phyloP scores from a whole-genome alignment of 176 grass and related monocot genomes.

The Dendrocalamus sinicus region DNA sequence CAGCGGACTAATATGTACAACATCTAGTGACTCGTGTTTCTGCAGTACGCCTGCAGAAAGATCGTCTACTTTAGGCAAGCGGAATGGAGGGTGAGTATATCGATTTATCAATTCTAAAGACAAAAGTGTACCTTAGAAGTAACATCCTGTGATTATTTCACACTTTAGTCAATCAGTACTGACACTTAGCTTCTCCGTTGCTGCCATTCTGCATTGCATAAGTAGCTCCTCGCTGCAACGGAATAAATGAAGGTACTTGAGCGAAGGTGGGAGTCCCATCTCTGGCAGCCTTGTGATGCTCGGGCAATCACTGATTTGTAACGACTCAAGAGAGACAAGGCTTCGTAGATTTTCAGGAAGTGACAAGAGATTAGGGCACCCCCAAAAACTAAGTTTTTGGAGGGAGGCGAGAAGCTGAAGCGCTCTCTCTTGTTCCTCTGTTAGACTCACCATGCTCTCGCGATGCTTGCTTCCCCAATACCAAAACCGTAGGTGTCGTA shows the following conservation, averaged over 20 bases:
- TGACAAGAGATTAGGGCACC: background rate
- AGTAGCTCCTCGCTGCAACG: too few species aligned
- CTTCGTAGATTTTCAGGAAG: conserved; percentile 21
- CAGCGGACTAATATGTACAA: too few species aligned
- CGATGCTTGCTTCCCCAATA: background rate
- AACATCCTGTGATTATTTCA: too few species aligned
- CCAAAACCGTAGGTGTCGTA: fast-evolving
- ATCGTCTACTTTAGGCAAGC: too few species aligned
- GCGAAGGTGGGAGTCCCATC: conserved; percentile 18
- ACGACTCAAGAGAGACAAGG: background rate
- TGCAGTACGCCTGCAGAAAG: too few species aligned
- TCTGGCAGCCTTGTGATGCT: conserved; percentile 14
- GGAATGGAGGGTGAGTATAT: too few species aligned
- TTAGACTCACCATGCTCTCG: background rate
- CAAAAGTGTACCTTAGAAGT: too few species aligned
- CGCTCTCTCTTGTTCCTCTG: conserved; percentile 26
- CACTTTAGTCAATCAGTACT: too few species aligned
- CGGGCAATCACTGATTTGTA: background rate
- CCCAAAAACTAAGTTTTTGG: background rate
- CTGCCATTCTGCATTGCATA: too few species aligned
- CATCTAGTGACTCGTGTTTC: too few species aligned
- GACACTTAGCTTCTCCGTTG: too few species aligned
- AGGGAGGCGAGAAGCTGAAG: conserved; percentile 32
- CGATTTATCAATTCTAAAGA: too few species aligned
- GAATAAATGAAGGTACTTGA: background rate